Conservation (phyloP, 139 green algal genomes). For the Chlorella vulgaris region DNA sequence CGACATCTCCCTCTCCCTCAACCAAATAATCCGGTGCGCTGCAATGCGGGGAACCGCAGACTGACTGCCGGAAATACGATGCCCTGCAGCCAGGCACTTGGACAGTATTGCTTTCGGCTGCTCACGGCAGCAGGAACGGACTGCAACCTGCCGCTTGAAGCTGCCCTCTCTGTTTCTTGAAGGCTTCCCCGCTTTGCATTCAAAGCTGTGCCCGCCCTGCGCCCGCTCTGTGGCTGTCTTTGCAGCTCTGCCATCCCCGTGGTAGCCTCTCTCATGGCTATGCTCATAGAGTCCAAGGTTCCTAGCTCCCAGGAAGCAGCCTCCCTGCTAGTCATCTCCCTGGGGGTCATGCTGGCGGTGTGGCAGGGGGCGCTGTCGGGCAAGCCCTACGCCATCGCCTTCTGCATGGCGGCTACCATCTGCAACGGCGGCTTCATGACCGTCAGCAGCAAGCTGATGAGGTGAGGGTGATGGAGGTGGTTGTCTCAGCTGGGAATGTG, state of each 20-base stretch:
- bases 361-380: constrained; percentile 54
- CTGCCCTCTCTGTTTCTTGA: too few species aligned
- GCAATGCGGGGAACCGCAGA: too few species aligned
- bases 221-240: too few species aligned
- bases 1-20: constrained; percentile 60
- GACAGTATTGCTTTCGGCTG: too few species aligned
- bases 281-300: constrained; percentile 52
- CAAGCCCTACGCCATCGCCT: constrained; percentile 43
- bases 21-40: constrained; percentile 70
- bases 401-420: constrained; percentile 50
- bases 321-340: constrained; percentile 51
- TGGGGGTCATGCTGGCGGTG: constrained; percentile 66
- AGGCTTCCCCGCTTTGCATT: too few species aligned
- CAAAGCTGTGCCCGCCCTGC: too few species aligned
- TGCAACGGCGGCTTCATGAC: constrained; percentile 66
- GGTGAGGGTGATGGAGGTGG: too few species aligned
- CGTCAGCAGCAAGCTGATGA: constrained; percentile 50
- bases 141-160: too few species aligned
- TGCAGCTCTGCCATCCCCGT: constrained; percentile 57
- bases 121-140: too few species aligned
- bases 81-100: too few species aligned
- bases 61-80: too few species aligned
- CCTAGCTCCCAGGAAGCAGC: constrained; percentile 42
- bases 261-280: constrained; percentile 53
- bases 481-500: neutral